Percentiles rank a stretch among this genome's conserved stretches.
These are phyloP conservation scores for Teratosphaeriaceae sp. DNA, from an alignment of 2,329 filamentous ascomycete species.

Conservation along the genomic window DNA sequence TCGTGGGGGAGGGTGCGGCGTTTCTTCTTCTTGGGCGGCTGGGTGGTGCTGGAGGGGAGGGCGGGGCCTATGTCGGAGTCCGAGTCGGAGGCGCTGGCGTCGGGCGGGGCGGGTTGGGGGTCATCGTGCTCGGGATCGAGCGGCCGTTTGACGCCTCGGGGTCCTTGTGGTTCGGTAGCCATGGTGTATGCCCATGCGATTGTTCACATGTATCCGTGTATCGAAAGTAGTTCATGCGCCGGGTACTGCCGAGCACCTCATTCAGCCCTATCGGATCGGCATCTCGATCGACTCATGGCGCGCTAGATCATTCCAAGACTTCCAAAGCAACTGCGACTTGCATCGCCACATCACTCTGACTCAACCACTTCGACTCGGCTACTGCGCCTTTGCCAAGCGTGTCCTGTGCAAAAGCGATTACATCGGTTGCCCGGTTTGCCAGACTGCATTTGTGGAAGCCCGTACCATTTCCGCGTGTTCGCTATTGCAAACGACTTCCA, in stretches of 20 bases:
- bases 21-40: too few relatives aligned
- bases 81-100: conserved; percentile 62
- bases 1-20: conserved; percentile 85
- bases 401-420: too few relatives aligned
- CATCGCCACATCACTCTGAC: conserved; percentile 3
- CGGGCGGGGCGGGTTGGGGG: background rate
- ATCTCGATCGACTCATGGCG: background rate
- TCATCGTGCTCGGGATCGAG: conserved; percentile 14
- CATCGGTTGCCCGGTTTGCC: too few relatives aligned
- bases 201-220: too few relatives aligned
- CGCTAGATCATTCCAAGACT: background rate
- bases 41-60: conserved; percentile 71
- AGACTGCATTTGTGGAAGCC: conserved; percentile 11
- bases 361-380: conserved; percentile 12
- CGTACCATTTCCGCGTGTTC: conserved; percentile 3
- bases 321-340: too few relatives aligned
- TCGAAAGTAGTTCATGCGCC: too few relatives aligned
- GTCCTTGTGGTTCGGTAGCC: background rate
- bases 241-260: too few relatives aligned
- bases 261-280: background rate
- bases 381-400: too few relatives aligned
- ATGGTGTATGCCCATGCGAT: background rate
- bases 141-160: conserved; percentile 22
- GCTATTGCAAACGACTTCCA: too few relatives aligned
- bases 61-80: conserved; percentile 86